Evolutionary conservation across 2,329 filamentous ascomycete genomes (phyloP), one percentile per base, ranked within the genome.

Genomic region (Biscogniauxia mediterranea): DNA sequence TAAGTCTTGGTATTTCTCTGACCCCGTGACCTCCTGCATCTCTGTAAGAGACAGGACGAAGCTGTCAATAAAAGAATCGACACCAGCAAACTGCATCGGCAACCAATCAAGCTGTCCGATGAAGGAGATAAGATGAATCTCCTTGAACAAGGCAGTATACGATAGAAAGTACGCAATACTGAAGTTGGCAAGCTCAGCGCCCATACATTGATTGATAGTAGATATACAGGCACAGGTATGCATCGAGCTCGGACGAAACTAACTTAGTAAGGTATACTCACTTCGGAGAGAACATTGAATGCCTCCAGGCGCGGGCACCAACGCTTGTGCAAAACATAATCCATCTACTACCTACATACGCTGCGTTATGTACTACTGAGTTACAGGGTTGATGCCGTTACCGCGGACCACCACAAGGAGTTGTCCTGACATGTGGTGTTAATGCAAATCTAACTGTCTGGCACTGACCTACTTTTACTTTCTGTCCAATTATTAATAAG

Each of bases 21-120:
- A 62, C 69, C 68, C 66, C 68, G 66, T 71, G 69, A 71, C 66
- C 63, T 68, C 63, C 55, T 65, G 60, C 66, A 65, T 46, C 38
- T 13, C 11, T n/a, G 17, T 15, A 17, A 46, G 13, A 17, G 13
- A 46, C 15, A 46, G 38, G 17, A 46, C 38, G 13, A 65, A 64
- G 32, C 26, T 56, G 55, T 60, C 61, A 64, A 63, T 67, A 62
- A 67, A 67, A 67, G 57, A 67, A 66, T 66, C 60, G 61, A 61
- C 63, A 66, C 56, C 65, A 65, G 54, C 51, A 66, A 66, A 66
- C 61, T 61, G 52, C 20, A 11, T 11, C 58, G 28, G 23, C 60
- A 38, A 58, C 65, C 63, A 67, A 67, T 67, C 54, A 65, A 25
- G 53, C 50, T 8, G 20, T 54, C 52, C 50, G 55, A 62, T 59